Percentiles rank a stretch among this genome's conserved stretches.
Conservation (phyloP, 2,329 filamentous ascomycete species). For the Cadophora luteo-olivacea region DNA sequence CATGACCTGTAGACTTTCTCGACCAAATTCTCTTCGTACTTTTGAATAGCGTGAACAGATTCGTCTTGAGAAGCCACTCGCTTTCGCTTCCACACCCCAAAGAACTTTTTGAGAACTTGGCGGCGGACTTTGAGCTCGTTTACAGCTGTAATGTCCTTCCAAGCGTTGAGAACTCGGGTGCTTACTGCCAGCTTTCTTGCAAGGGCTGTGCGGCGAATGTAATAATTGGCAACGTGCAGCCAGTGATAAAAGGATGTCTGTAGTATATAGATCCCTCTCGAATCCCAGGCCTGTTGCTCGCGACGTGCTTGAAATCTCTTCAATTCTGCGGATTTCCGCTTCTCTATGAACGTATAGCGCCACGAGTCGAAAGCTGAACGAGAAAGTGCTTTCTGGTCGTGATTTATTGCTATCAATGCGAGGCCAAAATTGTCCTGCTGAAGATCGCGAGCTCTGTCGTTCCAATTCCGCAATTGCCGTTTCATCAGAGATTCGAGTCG, state of each 20-base stretch:
- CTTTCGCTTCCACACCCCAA: conserved; percentile 53
- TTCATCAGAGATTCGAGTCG: conserved; percentile 30
- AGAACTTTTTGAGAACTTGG: conserved; percentile 60
- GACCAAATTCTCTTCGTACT: conserved; percentile 42
- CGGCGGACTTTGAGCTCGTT: conserved; percentile 53
- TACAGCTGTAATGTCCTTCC: conserved; percentile 65
- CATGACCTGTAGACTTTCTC: conserved; percentile 44
- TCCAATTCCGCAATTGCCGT: conserved; percentile 38
- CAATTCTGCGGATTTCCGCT: conserved; percentile 47
- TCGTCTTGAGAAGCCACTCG: conserved; percentile 33
- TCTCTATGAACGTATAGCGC: conserved; percentile 46
- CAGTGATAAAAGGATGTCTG: conserved; percentile 73
- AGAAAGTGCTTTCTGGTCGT: conserved; percentile 58
- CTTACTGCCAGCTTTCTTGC: conserved; percentile 75
- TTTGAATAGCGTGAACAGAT: conserved; percentile 40
- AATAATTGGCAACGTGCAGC: conserved; percentile 68
- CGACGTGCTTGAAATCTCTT: conserved; percentile 61
- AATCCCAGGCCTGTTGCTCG: conserved; percentile 65
- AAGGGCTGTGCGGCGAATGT: conserved; percentile 68
- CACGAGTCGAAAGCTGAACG: conserved; percentile 59
- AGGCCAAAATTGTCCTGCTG: conserved; percentile 48
- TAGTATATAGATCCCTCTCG: conserved; percentile 69
- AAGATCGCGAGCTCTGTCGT: conserved; percentile 40
- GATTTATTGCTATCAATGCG: conserved; percentile 52
- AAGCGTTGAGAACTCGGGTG: conserved; percentile 71